Base-by-base conservation (phyloP, 139 green algal species). In the Haematococcus sp. region DNA sequence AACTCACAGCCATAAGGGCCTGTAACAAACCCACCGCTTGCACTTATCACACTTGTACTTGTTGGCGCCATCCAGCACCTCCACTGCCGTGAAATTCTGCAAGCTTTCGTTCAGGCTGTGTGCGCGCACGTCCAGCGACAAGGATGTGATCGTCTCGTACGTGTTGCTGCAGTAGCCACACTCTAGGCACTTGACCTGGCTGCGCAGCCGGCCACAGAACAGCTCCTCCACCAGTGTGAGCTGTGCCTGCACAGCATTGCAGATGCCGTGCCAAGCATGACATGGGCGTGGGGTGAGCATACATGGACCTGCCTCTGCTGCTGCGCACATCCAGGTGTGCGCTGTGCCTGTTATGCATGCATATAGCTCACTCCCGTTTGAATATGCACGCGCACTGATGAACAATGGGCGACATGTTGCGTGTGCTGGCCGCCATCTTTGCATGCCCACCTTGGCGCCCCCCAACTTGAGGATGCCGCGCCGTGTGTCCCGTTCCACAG, bases 101-200 rank as follows among this genome's bases (percentile, higher is more conserved):
- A 49, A 11, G 11, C 40, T 49, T 7, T 49, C 40, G 11, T 7
- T 11, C 11, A 49, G 40, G 7, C 7, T 49, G 40, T 11, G 40
- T 11, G 40, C 40, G 11, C 40, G 82, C 32, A 98, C 87, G 60
- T 98, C 95, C 23, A 98, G 84, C 27, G 73, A 89, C 28, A 98
- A 60, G 77, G 97, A 87, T 63, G 96, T 79, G 75, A 94, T 95
- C 7, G 88, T 77, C 69, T 98, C 95, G 58, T 86, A 95, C 1
- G 86, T 96, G 82, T 93, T 91, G 71, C 71, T 89, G 66, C 89
- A 82, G 61, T 95, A 87, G 1, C 83, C 75, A 79, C 95, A 98
- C 46, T 74, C 69, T 65, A 88, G 46, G 88, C 15, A 98, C 86
- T 82, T 91, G 76, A 92, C 87, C 80, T 93, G 84, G 80, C 85